Conservation (phyloP, 805 yeast genomes). For the Priceomyces castillae region DNA sequence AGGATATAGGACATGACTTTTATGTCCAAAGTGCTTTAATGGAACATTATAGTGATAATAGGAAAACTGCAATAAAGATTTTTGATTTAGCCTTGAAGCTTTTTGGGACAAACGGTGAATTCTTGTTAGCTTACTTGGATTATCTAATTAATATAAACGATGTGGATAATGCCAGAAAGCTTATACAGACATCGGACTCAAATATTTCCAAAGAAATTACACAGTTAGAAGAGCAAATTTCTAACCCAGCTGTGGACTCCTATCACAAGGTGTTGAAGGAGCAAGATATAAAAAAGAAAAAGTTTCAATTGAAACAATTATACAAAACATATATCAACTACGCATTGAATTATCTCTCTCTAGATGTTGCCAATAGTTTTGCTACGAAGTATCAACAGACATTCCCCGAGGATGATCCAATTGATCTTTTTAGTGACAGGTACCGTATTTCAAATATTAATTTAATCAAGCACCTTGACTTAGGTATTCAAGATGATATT, state of each 20-base stretch:
- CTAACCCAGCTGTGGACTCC: slow-evolving; percentile 35
- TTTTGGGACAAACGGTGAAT: slow-evolving; percentile 54
- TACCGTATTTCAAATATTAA: slow-evolving; percentile 36
- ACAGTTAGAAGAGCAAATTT: slow-evolving; percentile 22
- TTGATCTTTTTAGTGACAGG: slow-evolving; percentile 36
- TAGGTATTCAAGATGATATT: slow-evolving; percentile 21
- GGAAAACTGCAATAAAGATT: slow-evolving; percentile 68
- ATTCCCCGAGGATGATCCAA: slow-evolving; percentile 59
- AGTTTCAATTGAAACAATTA: slow-evolving; percentile 27
- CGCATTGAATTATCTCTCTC: slow-evolving; percentile 68
- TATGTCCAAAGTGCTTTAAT: slow-evolving; percentile 79
- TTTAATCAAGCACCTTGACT: slow-evolving; percentile 37
- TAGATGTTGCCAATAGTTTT: slow-evolving; percentile 61
- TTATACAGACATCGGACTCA: slow-evolving; percentile 74
- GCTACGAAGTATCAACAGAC: slow-evolving; percentile 62
- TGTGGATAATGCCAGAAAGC: slow-evolving; percentile 71
- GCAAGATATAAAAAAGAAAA: slow-evolving; percentile 21
- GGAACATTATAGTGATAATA: slow-evolving; percentile 68
- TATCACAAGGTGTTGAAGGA: slow-evolving; percentile 40
- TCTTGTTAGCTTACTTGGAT: slow-evolving; percentile 65
- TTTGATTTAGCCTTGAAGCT: slow-evolving; percentile 75
- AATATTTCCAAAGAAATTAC: slow-evolving; percentile 42
- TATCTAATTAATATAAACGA: slow-evolving; percentile 68
- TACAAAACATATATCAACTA: slow-evolving; percentile 55
- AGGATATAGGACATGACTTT: slow-evolving; percentile 67